phyloP scores from a whole-genome alignment of 495 filamentous ascomycete species.

The Chlorociboria aeruginascens region DNA sequence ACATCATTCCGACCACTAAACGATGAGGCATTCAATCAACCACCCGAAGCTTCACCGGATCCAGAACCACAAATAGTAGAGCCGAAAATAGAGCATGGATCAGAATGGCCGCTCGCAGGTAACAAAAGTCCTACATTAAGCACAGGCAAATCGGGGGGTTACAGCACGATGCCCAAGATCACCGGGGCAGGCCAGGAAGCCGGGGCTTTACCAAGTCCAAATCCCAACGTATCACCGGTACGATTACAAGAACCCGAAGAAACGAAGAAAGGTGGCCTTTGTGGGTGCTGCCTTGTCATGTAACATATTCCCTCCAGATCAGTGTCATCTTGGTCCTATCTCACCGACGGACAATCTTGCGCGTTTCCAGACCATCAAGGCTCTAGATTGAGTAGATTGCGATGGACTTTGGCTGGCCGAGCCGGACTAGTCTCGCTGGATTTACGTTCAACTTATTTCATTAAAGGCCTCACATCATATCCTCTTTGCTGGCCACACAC shows the following conservation, averaged over 20 bases:
- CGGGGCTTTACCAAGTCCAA: conserved; percentile 24
- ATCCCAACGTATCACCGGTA: conserved; percentile 13
- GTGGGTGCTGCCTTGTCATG: conserved; percentile 45
- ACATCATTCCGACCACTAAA: conserved; percentile 71
- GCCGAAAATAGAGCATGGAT: conserved; percentile 24
- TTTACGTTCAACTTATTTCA: too few relatives aligned
- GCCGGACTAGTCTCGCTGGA: too few relatives aligned
- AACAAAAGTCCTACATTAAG: conserved; percentile 31
- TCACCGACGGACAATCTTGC: not conserved
- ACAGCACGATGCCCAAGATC: conserved; percentile 47
- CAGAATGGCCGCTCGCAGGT: conserved; percentile 18
- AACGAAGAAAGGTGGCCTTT: conserved; percentile 26
- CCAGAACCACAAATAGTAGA: conserved; percentile 20
- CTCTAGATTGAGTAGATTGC: too few relatives aligned
- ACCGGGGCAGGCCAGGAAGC: conserved; percentile 27
- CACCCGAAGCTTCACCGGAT: conserved; percentile 14
- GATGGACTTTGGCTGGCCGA: too few relatives aligned
- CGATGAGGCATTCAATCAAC: conserved; percentile 24
- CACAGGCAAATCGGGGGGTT: conserved; percentile 28
- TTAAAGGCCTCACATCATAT: too few relatives aligned
- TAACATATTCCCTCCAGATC: conserved; percentile 15
- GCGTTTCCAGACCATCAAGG: not conserved
- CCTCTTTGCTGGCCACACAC: too few relatives aligned
- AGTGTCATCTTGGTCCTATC: not conserved
- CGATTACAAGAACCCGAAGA: conserved; percentile 17